Conservation (phyloP, 345 rosid species). For the Bruguiera parviflora region DNA sequence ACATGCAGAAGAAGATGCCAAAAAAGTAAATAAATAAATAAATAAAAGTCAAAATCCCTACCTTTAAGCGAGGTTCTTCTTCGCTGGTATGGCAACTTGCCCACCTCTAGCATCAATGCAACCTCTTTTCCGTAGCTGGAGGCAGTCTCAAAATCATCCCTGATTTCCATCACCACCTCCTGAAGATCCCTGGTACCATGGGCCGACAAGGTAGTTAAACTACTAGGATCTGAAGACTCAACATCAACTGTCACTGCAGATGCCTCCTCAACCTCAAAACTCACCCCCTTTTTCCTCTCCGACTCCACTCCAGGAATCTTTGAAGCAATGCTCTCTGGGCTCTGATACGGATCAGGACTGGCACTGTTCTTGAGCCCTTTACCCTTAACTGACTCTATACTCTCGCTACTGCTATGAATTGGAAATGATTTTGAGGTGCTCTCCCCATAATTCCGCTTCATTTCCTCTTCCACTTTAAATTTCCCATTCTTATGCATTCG, state of each 20-base stretch:
- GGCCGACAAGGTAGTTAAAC: slow-evolving; percentile 56
- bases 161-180: slow-evolving; percentile 82
- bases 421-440: slow-evolving; percentile 62
- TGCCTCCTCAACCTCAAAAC: slow-evolving; percentile 71
- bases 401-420: slow-evolving; percentile 33
- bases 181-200: slow-evolving; percentile 78
- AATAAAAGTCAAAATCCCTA: slow-evolving; percentile 22
- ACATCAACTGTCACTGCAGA: slow-evolving; percentile 30
- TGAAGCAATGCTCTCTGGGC: slow-evolving; percentile 43
- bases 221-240: slow-evolving; percentile 61
- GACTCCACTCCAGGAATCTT: slow-evolving; percentile 48
- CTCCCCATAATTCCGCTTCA: slow-evolving; percentile 47
- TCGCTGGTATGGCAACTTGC: slow-evolving; percentile 74
- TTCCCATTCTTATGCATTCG: slow-evolving; percentile 25
- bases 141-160: slow-evolving; percentile 77
- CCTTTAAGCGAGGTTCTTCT: slow-evolving; percentile 59
- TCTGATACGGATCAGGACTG: slow-evolving; percentile 26
- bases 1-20: neutral
- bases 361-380: slow-evolving; percentile 32
- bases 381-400: slow-evolving; percentile 25
- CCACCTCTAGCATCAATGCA: slow-evolving; percentile 83
- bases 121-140: slow-evolving; percentile 80
- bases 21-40: neutral
- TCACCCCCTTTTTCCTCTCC: slow-evolving; percentile 57
- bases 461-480: slow-evolving; percentile 18